Evolutionary conservation across 2,329 filamentous ascomycete genomes (phyloP), one percentile per base, ranked within the genome.

Genomic region (Aspergillus costaricaensis): DNA sequence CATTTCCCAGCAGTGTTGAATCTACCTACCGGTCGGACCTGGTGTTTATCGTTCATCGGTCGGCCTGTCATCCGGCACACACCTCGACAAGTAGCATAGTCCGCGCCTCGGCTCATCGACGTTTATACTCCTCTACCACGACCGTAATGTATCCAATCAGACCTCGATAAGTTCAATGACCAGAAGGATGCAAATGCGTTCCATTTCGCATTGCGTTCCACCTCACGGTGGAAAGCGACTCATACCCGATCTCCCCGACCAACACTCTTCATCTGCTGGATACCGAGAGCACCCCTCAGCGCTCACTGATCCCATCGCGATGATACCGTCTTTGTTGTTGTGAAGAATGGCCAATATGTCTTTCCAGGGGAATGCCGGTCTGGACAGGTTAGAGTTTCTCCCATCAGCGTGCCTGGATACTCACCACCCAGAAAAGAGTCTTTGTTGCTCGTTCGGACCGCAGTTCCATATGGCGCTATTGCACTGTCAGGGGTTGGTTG

Each of bases 371-470:
- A 55, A 51, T 69, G 62, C 12, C 65, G 63, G 27, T 69, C 67
- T 68, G 23, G 10, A 38, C 15, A 44, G 12, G 38, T 53, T 30
- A 54, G 30, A 17, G 2, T 9, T 7, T 12, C 6, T 4, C 10
- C 2, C 23, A 12, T 17, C 15, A 1, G 17, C 10, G 5, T 49
- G n/a, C 12, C 5, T 9, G 14, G n/a, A 43, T 48, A 53, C 65
- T 57, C 25, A 69, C 65, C 69, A 59, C 69, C 70, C 4, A 71
- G 55, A 47, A 70, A 70, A 25, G 68, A 71, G 17, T 64, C 65
- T 30, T 72, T 71, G 55, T 72, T 72, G 36, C 63, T 68, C 1
- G 69, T 72, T 52, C 68, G 60, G 12, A 67, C 60, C 2, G 67
- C 65, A 5, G 62, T 60, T 7, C 68, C 68, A 17, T 68, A 71